Conservation (phyloP, 2,329 filamentous ascomycete species). For the Xylaria sp. region DNA sequence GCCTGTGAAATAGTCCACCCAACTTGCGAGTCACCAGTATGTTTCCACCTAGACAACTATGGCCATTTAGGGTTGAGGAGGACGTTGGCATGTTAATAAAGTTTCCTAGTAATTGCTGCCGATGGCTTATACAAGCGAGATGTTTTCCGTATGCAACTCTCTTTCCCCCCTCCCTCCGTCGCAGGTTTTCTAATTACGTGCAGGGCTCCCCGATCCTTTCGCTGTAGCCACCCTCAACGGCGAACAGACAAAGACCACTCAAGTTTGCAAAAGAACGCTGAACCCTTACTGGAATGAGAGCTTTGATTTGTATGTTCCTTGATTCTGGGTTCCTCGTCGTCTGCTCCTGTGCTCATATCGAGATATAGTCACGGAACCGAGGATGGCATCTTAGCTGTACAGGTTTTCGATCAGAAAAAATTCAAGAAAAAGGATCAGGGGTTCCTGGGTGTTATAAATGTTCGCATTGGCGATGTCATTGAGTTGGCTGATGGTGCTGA, state of each 20-base stretch:
- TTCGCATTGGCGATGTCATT: constrained; percentile 93
- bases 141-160: constrained; percentile 85
- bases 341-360: constrained; percentile 41
- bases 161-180: neutral
- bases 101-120: constrained; percentile 86
- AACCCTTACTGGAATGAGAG: constrained; percentile 99
- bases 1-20: constrained; percentile 67
- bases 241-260: constrained; percentile 98
- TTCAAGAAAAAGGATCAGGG: constrained; percentile 99
- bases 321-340: constrained; percentile 20
- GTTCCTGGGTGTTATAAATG: constrained; percentile 96
- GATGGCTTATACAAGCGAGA: constrained; percentile 99
- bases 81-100: constrained; percentile 24
- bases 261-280: constrained; percentile 94
- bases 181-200: neutral
- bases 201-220: constrained; percentile 97
- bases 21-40: constrained; percentile 95
- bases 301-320: constrained; percentile 88
- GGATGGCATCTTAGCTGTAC: constrained; percentile 95
- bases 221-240: constrained; percentile 96
- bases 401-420: constrained; percentile 99
- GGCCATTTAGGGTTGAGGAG: neutral
- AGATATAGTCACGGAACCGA: constrained; percentile 81
- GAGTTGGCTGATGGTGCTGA: constrained; percentile 90
- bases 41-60: constrained; percentile 47